Conservation (phyloP, 202 grass and related monocot genomes). For the Setaria italica region DNA sequence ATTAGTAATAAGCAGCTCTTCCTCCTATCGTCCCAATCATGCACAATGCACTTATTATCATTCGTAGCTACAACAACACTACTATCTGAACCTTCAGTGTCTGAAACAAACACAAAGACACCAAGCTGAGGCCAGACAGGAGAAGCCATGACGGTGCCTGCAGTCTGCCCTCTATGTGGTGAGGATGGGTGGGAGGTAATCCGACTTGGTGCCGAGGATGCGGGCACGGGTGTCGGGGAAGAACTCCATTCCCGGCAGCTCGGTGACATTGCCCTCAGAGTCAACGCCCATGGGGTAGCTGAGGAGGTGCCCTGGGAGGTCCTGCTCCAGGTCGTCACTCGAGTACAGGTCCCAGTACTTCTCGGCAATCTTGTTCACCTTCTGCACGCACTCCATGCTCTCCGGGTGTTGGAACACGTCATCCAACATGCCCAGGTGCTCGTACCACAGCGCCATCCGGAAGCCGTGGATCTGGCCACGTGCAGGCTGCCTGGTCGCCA, state of each 20-base stretch:
- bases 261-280: conserved; percentile 59
- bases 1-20: conserved; percentile 29
- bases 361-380: conserved; percentile 74
- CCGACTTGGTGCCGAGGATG: conserved; percentile 64
- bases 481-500: conserved; percentile 64
- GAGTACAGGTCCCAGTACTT: conserved; percentile 95
- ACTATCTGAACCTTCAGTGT: conserved; percentile 37
- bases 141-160: background rate
- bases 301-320: conserved; percentile 86
- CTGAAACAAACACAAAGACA: conserved; percentile 27
- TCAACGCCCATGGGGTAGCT: conserved; percentile 71
- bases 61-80: conserved; percentile 22
- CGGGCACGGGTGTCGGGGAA: conserved; percentile 93
- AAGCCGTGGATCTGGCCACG: conserved; percentile 86
- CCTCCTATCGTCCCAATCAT: conserved; percentile 37
- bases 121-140: conserved; percentile 35
- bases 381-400: conserved; percentile 71
- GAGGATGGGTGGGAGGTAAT: conserved; percentile 89
- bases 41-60: conserved; percentile 60
- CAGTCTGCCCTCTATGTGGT: conserved; percentile 59
- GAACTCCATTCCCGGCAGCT: conserved; percentile 79
- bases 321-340: conserved; percentile 61
- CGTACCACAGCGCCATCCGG: conserved; percentile 91
- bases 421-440: conserved; percentile 89
- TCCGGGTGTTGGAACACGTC: conserved; percentile 62